Evolutionary conservation across 208 protist species (phyloP).

Genomic region (Leishmania lainsoni): DNA sequence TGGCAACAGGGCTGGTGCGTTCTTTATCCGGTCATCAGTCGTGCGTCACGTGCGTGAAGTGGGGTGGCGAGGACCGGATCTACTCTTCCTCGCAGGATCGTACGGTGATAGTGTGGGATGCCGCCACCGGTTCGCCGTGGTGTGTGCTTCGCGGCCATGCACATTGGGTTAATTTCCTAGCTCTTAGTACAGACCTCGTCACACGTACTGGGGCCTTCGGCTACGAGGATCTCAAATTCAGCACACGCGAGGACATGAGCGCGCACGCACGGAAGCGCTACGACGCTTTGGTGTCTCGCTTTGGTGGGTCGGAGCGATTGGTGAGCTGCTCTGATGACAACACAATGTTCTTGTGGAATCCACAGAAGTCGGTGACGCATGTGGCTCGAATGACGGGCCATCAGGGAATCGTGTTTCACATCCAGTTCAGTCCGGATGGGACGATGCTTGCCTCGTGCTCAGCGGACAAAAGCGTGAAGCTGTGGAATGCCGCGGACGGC

Average conservation of each 20-base stretch:
- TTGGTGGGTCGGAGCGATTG: conserved; percentile 86
- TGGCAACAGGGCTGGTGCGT: conserved; percentile 66
- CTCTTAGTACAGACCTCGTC: conserved; percentile 97
- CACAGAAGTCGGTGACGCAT: conserved; percentile 78
- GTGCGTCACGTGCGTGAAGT: conserved; percentile 96
- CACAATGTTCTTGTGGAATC: conserved; percentile 98
- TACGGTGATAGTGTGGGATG: conserved; percentile 96
- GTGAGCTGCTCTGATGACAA: conserved; percentile 97
- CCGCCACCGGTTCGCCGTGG: conserved; percentile 60
- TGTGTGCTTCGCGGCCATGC: conserved; percentile 95
- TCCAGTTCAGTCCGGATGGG: conserved; percentile 97
- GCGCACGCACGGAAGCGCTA: conserved; percentile 80
- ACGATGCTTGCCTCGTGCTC: conserved; percentile 96
- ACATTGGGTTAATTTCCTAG: conserved; percentile 99
- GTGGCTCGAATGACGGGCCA: conserved; percentile 94
- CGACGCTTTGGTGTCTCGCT: conserved; percentile 72
- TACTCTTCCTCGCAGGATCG: conserved; percentile 97
- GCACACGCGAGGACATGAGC: conserved; percentile 50
- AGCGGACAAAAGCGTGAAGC: conserved; percentile 98
- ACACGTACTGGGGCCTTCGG: conserved; percentile 96
- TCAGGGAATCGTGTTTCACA: conserved; percentile 94
- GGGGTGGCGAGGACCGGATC: conserved; percentile 94
- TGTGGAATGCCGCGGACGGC: conserved; percentile 94
- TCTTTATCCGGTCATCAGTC: conserved; percentile 95
- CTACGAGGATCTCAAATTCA: conserved; percentile 84